Percentiles rank a stretch among this genome's conserved stretches.
Conservation (phyloP, 306 rosid species). For the Cicer yamashitae region DNA sequence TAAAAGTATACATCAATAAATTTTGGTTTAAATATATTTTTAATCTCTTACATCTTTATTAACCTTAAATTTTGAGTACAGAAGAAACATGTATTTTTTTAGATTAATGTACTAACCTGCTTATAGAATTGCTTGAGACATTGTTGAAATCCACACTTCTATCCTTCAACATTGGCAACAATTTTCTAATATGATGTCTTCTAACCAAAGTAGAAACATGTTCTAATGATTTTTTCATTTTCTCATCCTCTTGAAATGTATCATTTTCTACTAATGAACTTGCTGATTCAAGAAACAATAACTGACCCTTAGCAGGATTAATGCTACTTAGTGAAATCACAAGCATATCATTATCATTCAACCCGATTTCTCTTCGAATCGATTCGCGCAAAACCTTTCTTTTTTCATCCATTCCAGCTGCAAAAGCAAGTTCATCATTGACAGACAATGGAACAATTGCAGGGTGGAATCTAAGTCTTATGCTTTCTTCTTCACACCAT, state of each 20-base stretch:
- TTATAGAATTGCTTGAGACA: constrained; percentile 37
- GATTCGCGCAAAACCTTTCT: constrained; percentile 66
- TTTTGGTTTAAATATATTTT: background rate
- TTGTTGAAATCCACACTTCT: constrained; percentile 43
- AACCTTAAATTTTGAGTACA: no score
- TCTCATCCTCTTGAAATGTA: constrained; percentile 47
- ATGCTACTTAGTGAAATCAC: constrained; percentile 86
- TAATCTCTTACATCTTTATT: no score
- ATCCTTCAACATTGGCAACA: constrained; percentile 50
- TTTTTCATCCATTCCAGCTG: constrained; percentile 79
- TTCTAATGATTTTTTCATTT: constrained; percentile 43
- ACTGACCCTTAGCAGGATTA: constrained; percentile 91
- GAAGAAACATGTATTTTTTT: no score
- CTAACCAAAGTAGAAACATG: constrained; percentile 41
- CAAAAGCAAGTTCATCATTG: constrained; percentile 81
- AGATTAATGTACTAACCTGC: constrained; percentile 38
- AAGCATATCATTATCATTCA: constrained; percentile 73
- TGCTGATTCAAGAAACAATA: constrained; percentile 79
- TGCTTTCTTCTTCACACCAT: constrained; percentile 83
- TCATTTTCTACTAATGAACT: constrained; percentile 49
- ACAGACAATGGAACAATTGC: constrained; percentile 79
- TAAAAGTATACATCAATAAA: constrained; percentile 40
- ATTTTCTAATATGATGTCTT: constrained; percentile 63
- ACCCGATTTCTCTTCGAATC: constrained; percentile 79
- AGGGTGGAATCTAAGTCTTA: constrained; percentile 67